Evolutionary conservation across 371 early-diverging fungal genomes (phyloP).

Genomic region (Rhizopus arrhizus): DNA sequence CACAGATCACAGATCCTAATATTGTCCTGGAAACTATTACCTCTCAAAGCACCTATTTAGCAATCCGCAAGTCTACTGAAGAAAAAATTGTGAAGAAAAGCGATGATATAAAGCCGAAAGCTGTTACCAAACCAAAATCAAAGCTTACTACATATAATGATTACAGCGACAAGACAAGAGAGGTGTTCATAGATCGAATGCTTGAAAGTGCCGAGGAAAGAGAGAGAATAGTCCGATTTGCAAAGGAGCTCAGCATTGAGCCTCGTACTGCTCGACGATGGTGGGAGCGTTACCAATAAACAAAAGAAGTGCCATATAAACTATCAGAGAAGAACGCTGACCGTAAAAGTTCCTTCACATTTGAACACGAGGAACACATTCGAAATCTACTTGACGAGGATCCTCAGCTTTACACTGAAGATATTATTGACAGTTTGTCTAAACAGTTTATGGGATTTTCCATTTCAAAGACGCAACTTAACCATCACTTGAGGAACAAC

Average conservation of each 20-base stretch:
- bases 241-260: slow-evolving; percentile 5
- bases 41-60: slow-evolving; percentile 11
- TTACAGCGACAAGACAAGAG: slow-evolving; percentile 14
- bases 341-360: slow-evolving; percentile 18
- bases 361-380: slow-evolving; percentile 12
- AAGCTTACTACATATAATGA: slow-evolving; percentile 2
- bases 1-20: slow-evolving; percentile 11
- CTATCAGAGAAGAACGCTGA: slow-evolving; percentile 10
- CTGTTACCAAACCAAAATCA: slow-evolving; percentile 10
- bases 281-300: slow-evolving; percentile 7
- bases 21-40: slow-evolving; percentile 17
- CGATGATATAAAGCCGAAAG: slow-evolving; percentile 2
- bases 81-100: slow-evolving; percentile 9
- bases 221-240: slow-evolving; percentile 4
- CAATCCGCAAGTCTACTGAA: slow-evolving; percentile 7
- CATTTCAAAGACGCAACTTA: slow-evolving; percentile 10
- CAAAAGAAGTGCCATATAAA: slow-evolving; percentile 8
- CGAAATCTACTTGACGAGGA: neutral
- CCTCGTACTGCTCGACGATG: slow-evolving; percentile 5
- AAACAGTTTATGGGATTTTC: slow-evolving; percentile 13
- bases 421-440: slow-evolving; percentile 6
- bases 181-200: slow-evolving; percentile 13
- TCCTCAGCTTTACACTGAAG: slow-evolving; percentile 10
- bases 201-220: slow-evolving; percentile 10
- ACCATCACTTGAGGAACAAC: slow-evolving; percentile 7